phyloP scores from a whole-genome alignment of 2,329 filamentous ascomycete genomes.

The Fusarium sororula region DNA sequence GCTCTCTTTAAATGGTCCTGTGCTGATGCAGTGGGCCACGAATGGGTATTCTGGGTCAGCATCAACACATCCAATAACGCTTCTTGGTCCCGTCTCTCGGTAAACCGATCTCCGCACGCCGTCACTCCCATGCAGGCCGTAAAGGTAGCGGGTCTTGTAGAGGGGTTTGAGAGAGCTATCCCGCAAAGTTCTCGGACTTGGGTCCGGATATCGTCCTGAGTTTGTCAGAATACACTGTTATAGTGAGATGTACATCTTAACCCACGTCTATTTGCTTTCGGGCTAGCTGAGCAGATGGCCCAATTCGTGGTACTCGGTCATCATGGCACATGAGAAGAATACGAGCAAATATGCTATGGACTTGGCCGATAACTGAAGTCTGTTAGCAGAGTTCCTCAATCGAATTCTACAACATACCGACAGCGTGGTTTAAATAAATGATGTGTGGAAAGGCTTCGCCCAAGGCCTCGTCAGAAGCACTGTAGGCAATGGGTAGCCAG shows the following conservation, averaged over 20 bases:
- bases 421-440: conserved; percentile 65
- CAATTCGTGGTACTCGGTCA: conserved; percentile 59
- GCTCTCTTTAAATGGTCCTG: conserved; percentile 57
- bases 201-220: conserved; percentile 54
- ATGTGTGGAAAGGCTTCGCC: conserved; percentile 64
- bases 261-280: conserved; percentile 48
- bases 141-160: conserved; percentile 65
- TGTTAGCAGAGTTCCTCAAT: neutral
- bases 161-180: conserved; percentile 65
- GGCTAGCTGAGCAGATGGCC: conserved; percentile 49
- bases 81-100: conserved; percentile 55
- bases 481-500: conserved; percentile 63
- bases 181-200: conserved; percentile 59
- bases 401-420: conserved; percentile 47
- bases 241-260: fast-evolving
- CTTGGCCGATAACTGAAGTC: conserved; percentile 62
- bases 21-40: conserved; percentile 60
- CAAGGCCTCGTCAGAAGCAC: conserved; percentile 44
- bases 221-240: conserved; percentile 37
- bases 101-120: conserved; percentile 59
- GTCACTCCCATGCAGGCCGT: conserved; percentile 65
- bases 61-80: conserved; percentile 58
- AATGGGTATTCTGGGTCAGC: conserved; percentile 60
- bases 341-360: conserved; percentile 67
- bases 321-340: conserved; percentile 67